Evolutionary conservation across 2,329 filamentous ascomycete genomes (phyloP).

Genomic region (Diaporthe vexans): DNA sequence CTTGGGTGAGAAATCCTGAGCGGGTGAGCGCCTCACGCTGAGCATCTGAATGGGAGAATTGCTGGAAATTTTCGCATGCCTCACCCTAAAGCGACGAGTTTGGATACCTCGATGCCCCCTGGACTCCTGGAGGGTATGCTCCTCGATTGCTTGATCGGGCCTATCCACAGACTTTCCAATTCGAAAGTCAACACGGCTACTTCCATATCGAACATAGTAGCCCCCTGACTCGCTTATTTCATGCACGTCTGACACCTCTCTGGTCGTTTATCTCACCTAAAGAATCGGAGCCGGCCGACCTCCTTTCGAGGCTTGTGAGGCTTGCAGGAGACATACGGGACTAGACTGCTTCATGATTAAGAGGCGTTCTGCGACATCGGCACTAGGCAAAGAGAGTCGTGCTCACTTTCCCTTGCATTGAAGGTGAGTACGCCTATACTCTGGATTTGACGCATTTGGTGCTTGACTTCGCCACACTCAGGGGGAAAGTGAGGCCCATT

Average conservation of each 20-base stretch:
- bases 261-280: not conserved
- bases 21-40: too few species aligned
- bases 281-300: not conserved
- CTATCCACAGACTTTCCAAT: not conserved
- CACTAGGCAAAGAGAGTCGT: not conserved
- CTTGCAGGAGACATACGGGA: not conserved
- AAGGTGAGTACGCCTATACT: not conserved
- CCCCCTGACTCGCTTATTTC: too few species aligned
- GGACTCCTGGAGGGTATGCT: not conserved
- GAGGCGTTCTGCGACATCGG: not conserved
- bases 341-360: not conserved
- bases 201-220: not conserved
- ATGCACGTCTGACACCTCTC: too few species aligned
- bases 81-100: not conserved
- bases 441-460: not conserved
- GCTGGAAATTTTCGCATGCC: too few species aligned
- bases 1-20: not conserved
- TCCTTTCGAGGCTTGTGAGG: conserved; percentile 1
- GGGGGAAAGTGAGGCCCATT: not conserved
- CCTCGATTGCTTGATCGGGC: not conserved
- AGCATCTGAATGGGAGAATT: too few species aligned
- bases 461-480: not conserved
- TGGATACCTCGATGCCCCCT: not conserved
- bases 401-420: not conserved
- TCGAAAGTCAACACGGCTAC: not conserved